Base-by-base conservation (phyloP, 805 yeast species). In the Candida maltosa region DNA sequence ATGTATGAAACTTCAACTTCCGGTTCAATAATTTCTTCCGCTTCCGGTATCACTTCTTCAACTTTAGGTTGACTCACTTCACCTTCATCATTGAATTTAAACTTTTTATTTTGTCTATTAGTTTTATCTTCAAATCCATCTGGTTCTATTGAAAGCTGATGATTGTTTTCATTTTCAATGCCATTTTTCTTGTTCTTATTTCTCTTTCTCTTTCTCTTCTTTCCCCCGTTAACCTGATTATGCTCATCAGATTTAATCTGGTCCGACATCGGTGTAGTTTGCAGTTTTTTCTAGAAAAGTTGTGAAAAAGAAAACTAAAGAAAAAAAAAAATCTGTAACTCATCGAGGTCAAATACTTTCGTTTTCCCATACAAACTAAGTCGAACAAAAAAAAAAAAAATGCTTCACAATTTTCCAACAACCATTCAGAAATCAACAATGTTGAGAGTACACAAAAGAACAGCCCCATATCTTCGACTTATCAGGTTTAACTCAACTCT, bases 151-250 rank as follows among this genome's bases (percentile, higher is more conserved):
- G 10, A n/a, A 16, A 17, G 29, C 9, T 7, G 4, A n/a, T 20
- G 17, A 11, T 23, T 20, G 6, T 3, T 4, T 15, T 19, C 26
- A 12, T 6, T 20, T 12, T 22, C 25, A 11, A 22, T 22, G 11
- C 25, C 25, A 11, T 7, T 16, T 33, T 37, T 36, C 30, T 39
- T 44, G 40, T 54, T 60, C 27, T 52, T 50, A 26, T 41, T 40
- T 54, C 64, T 59, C 48, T 52, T 57, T 47, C 65, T 56, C 49
- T 51, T 56, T 31, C 60, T 44, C 40, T 46, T 51, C 29, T 32
- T 37, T 6, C 36, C 26, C 12, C 36, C 38, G 16, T 29, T 29
- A 3, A 29, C 24, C 16, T 21, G 23, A 4, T 21, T 37, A 14
- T 38, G 32, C 7, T 29, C 31, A 29, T 40, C 42, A 17, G 29